Conservation (phyloP, 768 basidiomycete species). For the Xerocomellus intermedius region DNA sequence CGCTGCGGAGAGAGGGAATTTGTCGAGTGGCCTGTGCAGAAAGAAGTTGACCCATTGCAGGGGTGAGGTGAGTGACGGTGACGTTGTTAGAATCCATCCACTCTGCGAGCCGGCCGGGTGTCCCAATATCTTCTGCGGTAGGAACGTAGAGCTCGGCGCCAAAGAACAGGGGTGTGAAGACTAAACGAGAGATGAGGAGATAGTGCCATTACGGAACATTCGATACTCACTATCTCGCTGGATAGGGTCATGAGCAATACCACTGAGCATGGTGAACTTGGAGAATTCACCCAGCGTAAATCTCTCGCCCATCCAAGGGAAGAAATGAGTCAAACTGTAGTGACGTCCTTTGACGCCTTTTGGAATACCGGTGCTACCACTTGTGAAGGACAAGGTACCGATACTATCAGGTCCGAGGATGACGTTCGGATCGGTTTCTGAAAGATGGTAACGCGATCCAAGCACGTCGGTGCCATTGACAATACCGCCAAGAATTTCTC, state of each 20-base stretch:
- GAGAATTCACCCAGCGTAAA: constrained; percentile 74
- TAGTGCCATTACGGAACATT: not conserved
- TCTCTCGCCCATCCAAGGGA: constrained; percentile 96
- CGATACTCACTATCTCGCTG: constrained; percentile 89
- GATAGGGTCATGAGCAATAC: constrained; percentile 98
- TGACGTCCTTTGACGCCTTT: constrained; percentile 97
- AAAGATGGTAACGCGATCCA: constrained; percentile 48
- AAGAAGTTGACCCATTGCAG: constrained; percentile 98
- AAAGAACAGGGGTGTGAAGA: constrained; percentile 98
- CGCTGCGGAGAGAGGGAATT: constrained; percentile 83
- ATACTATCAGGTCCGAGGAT: constrained; percentile 92
- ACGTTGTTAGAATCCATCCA: constrained; percentile 96
- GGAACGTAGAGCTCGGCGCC: constrained; percentile 95
- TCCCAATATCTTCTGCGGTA: constrained; percentile 95
- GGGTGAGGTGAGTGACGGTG: constrained; percentile 96
- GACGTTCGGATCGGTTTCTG: constrained; percentile 74
- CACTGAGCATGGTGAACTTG: constrained; percentile 97
- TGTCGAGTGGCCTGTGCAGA: constrained; percentile 81
- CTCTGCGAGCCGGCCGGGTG: constrained; percentile 91
- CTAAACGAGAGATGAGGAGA: constrained; percentile 40
- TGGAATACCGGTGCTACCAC: constrained; percentile 95
- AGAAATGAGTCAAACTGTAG: constrained; percentile 96
- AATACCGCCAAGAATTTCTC: constrained; percentile 65
- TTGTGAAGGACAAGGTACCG: constrained; percentile 94
- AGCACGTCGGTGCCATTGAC: constrained; percentile 58